These are phyloP conservation scores for Juglanconis sp. DNA, from an alignment of 2,329 filamentous ascomycete species.

Conservation along the genomic window DNA sequence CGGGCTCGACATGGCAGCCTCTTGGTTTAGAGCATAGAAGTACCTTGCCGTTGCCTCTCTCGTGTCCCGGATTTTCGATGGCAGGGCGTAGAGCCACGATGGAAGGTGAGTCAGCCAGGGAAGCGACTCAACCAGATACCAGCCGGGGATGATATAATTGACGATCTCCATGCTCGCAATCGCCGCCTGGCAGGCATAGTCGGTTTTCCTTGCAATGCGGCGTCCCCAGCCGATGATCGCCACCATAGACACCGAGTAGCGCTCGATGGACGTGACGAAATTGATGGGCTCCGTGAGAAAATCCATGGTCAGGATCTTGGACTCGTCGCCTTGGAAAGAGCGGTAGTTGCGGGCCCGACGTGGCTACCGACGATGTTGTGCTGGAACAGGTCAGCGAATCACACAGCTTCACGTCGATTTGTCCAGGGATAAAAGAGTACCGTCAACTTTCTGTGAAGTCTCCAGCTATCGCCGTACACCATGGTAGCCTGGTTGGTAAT, in stretches of 20 bases:
- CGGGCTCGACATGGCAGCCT: background rate
- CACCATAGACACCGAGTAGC: conserved; percentile 5
- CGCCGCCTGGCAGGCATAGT: conserved; percentile 5
- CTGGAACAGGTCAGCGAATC: background rate
- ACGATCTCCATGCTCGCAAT: conserved; percentile 1
- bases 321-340: conserved; percentile 9
- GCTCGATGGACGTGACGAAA: conserved; percentile 5
- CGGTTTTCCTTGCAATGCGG: conserved; percentile 2
- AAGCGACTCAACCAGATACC: conserved; percentile 2
- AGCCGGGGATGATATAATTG: conserved; percentile 1
- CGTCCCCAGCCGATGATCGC: conserved; percentile 10
- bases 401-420: background rate
- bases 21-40: conserved; percentile 3
- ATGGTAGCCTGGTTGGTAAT: conserved; percentile 5
- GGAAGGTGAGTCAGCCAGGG: conserved; percentile 4
- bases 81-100: conserved; percentile 1
- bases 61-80: background rate
- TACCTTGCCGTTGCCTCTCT: background rate
- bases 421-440: background rate
- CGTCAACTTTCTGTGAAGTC: conserved; percentile 7
- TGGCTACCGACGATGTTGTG: conserved; percentile 5
- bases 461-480: conserved; percentile 6
- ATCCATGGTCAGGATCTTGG: conserved; percentile 3
- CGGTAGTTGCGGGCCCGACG: conserved; percentile 1
- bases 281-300: conserved; percentile 1